phyloP scores from a whole-genome alignment of 495 filamentous ascomycete genomes.

The Aspergillus campestris region DNA sequence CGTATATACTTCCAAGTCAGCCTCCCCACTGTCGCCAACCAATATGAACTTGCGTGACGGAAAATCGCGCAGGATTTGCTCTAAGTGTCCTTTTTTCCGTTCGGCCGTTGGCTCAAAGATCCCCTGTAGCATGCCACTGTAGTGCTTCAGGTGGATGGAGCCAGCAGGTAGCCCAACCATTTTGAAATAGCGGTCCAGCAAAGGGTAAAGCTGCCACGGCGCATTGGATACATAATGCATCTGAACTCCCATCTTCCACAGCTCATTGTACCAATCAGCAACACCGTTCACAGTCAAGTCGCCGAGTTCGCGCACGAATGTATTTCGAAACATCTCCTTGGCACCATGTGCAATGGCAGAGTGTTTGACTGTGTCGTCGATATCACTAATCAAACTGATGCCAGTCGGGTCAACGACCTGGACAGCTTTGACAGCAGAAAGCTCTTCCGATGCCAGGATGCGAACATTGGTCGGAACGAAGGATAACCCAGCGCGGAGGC shows the following conservation, averaged over 20 bases:
- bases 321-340: conserved; percentile 91
- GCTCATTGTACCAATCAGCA: conserved; percentile 72
- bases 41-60: conserved; percentile 83
- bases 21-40: conserved; percentile 92
- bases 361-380: conserved; percentile 96
- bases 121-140: conserved; percentile 89
- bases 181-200: conserved; percentile 75
- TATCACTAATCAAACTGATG: conserved; percentile 91
- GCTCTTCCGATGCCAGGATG: conserved; percentile 74
- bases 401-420: conserved; percentile 69
- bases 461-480: conserved; percentile 87
- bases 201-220: conserved; percentile 91
- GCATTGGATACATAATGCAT: conserved; percentile 92
- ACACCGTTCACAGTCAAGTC: conserved; percentile 83
- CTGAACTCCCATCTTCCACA: conserved; percentile 71
- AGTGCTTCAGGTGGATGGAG: conserved; percentile 91
- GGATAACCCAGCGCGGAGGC: conserved; percentile 62
- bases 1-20: conserved; percentile 94
- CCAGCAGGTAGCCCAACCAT: conserved; percentile 73
- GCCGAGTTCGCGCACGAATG: conserved; percentile 75
- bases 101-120: conserved; percentile 98
- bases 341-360: conserved; percentile 81
- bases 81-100: conserved; percentile 78
- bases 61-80: conserved; percentile 81
- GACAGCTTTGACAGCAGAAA: conserved; percentile 71